phyloP scores from a whole-genome alignment of 257 asterid genomes.

The Sherardia arvensis region DNA sequence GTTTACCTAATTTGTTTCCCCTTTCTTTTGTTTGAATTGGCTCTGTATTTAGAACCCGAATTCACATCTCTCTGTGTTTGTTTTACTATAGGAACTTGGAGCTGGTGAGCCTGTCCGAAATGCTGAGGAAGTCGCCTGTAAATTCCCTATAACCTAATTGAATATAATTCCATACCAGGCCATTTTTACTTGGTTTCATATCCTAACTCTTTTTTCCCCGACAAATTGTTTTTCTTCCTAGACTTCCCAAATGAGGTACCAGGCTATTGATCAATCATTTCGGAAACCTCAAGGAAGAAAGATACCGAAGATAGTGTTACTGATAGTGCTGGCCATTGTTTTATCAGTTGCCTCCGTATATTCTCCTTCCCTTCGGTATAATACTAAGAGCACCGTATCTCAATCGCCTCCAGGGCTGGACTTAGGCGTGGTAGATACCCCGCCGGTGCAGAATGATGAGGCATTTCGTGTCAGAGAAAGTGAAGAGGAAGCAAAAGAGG shows the following conservation, averaged over 20 bases:
- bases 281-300: constrained; percentile 6
- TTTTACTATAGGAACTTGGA: background rate
- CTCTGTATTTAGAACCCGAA: background rate
- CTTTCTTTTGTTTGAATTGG: background rate
- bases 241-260: constrained; percentile 4
- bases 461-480: background rate
- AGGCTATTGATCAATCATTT: background rate
- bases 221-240: constrained; percentile 4
- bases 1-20: background rate
- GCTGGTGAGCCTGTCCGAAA: background rate
- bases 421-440: background rate
- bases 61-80: background rate
- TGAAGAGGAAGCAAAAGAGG: background rate
- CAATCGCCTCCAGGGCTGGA: constrained; percentile 3
- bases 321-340: background rate
- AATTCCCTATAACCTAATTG: background rate
- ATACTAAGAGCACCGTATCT: background rate
- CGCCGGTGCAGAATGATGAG: background rate
- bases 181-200: constrained; percentile 5
- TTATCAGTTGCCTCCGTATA: constrained; percentile 4
- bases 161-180: constrained; percentile 3
- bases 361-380: constrained; percentile 2
- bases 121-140: constrained; percentile 6
- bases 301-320: constrained; percentile 3
- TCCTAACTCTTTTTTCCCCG: background rate